A percentile compares a stretch with the other conserved stretches of the same genome.
These are phyloP conservation scores for Erodium trifolium DNA, from an alignment of 441 rosid genomes.

Conservation along the genomic window DNA sequence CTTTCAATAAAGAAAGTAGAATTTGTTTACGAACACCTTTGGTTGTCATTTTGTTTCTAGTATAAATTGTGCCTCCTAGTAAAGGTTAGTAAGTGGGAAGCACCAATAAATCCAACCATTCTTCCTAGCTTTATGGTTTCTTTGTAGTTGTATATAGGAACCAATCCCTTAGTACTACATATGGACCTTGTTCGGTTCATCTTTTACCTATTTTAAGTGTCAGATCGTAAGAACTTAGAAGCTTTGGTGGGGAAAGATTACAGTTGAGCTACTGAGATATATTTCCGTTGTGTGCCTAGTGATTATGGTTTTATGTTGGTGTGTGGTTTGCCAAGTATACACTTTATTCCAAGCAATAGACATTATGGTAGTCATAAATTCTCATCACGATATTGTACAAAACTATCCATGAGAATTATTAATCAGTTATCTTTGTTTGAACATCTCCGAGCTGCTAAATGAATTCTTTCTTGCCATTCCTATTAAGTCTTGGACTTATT, in stretches of 20 bases:
- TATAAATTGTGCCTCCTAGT: too few species aligned
- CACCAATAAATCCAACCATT: too few species aligned
- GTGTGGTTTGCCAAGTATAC: not conserved
- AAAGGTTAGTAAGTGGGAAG: too few species aligned
- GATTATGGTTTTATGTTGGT: not conserved
- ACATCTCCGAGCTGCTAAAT: not conserved
- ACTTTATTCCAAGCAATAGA: not conserved
- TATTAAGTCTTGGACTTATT: not conserved
- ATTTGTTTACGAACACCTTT: too few species aligned
- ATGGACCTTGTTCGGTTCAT: not conserved
- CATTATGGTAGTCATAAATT: not conserved
- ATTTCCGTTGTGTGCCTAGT: not conserved
- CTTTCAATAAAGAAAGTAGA: too few species aligned
- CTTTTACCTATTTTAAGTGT: not conserved
- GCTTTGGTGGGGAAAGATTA: not conserved
- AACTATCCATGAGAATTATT: not conserved
- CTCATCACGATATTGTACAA: not conserved
- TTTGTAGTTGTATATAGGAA: too few species aligned
- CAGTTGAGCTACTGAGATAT: not conserved
- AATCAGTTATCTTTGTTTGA: not conserved
- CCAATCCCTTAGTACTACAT: too few species aligned
- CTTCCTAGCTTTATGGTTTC: too few species aligned
- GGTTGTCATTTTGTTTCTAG: too few species aligned
- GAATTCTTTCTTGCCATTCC: not conserved
- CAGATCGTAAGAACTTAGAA: not conserved